phyloP scores from a whole-genome alignment of 768 basidiomycete genomes.

The Serendipita indica region DNA sequence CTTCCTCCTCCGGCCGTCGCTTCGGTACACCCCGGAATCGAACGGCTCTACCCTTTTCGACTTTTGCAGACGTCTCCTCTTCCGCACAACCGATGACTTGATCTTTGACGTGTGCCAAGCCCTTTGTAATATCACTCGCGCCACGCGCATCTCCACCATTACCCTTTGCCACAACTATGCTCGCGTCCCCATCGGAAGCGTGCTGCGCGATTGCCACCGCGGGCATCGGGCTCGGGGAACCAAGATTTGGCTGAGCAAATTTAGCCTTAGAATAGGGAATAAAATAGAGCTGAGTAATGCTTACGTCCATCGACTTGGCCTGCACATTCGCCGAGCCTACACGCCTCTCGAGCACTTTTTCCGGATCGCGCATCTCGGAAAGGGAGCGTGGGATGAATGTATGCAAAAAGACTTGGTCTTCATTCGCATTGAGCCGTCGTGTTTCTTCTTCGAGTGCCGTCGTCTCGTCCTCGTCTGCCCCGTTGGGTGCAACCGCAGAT shows the following conservation, averaged over 20 bases:
- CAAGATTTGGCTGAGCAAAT: too few relatives aligned
- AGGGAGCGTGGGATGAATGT: slow-evolving; percentile 89
- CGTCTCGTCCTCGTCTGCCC: slow-evolving; percentile 14
- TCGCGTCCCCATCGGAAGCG: too few relatives aligned
- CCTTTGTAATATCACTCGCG: slow-evolving; percentile 16
- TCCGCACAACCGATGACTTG: slow-evolving; percentile 24
- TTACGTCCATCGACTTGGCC: not conserved
- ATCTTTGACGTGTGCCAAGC: too few relatives aligned
- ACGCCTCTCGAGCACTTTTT: slow-evolving; percentile 65
- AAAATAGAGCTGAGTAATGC: too few relatives aligned
- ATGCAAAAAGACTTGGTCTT: slow-evolving; percentile 77
- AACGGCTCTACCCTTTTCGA: not conserved
- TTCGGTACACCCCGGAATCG: slow-evolving; percentile 7
- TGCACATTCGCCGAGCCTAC: slow-evolving; percentile 52
- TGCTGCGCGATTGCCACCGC: too few relatives aligned
- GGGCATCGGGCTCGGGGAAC: too few relatives aligned
- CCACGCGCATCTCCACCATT: slow-evolving; percentile 19
- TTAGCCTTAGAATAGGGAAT: too few relatives aligned
- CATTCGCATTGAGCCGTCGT: slow-evolving; percentile 31
- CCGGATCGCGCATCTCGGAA: slow-evolving; percentile 88
- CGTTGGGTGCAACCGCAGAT: not conserved
- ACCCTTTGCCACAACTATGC: slow-evolving; percentile 14
- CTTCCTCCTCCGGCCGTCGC: not conserved
- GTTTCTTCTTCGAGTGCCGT: slow-evolving; percentile 17
- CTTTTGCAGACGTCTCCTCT: slow-evolving; percentile 17